These are phyloP conservation scores for Ganoderma multipileum DNA, from an alignment of 1,284 basidiomycete genomes.

Conservation along the genomic window DNA sequence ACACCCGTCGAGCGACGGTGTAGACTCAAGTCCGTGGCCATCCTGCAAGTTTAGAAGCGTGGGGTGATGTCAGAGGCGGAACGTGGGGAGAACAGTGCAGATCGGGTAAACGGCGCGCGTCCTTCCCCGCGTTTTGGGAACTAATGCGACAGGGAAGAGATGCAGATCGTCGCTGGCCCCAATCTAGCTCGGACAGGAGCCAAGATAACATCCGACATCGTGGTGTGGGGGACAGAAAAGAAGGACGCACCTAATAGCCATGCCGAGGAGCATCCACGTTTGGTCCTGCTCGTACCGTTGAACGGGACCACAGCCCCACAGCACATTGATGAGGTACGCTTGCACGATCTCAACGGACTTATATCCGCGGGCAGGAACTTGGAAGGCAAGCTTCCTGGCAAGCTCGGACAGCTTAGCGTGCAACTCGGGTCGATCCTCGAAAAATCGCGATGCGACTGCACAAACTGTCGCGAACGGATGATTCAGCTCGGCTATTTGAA, in stretches of 20 bases:
- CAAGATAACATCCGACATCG: slow-evolving; percentile 4
- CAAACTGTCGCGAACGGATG: slow-evolving; percentile 66
- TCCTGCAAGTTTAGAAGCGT: slow-evolving; percentile 53
- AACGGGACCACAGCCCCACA: slow-evolving; percentile 92
- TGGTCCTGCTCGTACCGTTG: slow-evolving; percentile 96
- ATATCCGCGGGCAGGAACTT: slow-evolving; percentile 84
- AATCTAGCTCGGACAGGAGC: slow-evolving; percentile 19
- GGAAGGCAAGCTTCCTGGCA: slow-evolving; percentile 92
- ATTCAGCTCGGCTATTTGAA: slow-evolving; percentile 11
- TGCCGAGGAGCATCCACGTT: slow-evolving; percentile 91
- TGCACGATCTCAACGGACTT: slow-evolving; percentile 97
- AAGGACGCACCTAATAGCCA: slow-evolving; percentile 73
- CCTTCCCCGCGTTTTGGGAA: slow-evolving; percentile 17
- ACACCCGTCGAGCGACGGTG: slow-evolving; percentile 85
- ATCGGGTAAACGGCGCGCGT: slow-evolving; percentile 22
- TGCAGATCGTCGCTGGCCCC: slow-evolving; percentile 24
- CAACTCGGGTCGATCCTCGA: slow-evolving; percentile 83
- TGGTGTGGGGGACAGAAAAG: slow-evolving; percentile 3
- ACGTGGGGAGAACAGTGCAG: slow-evolving; percentile 26
- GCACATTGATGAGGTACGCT: slow-evolving; percentile 82
- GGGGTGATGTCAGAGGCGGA: slow-evolving; percentile 19
- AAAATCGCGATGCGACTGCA: slow-evolving; percentile 92
- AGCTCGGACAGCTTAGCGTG: slow-evolving; percentile 84
- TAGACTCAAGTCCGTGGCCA: slow-evolving; percentile 96
- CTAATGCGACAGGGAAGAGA: slow-evolving; percentile 18